A percentile compares a stretch with the other conserved stretches of the same genome.
These are phyloP conservation scores for Phytophthora pinifolia DNA, from an alignment of 352 stramenopile species.

Conservation along the genomic window DNA sequence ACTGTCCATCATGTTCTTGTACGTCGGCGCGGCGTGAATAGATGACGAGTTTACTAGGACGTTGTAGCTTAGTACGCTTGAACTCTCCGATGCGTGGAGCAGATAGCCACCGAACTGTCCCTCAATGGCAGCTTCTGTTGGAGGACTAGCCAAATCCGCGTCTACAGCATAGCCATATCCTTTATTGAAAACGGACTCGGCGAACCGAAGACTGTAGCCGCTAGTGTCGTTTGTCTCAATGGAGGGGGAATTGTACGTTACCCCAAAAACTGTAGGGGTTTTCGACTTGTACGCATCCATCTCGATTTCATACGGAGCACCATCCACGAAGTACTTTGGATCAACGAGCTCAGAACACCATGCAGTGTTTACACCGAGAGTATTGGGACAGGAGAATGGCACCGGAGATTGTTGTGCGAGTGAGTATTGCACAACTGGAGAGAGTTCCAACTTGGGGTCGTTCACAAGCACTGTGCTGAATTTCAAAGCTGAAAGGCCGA, in stretches of 20 bases:
- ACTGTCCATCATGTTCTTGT: conserved; percentile 63
- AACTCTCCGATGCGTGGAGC: conserved; percentile 36
- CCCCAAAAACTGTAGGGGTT: conserved; percentile 50
- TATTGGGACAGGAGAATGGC: conserved; percentile 44
- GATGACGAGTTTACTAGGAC: conserved; percentile 59
- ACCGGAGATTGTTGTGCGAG: conserved; percentile 37
- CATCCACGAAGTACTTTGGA: conserved; percentile 23
- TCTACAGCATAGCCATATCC: conserved; percentile 33
- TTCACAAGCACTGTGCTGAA: conserved; percentile 49
- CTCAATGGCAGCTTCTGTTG: conserved; percentile 16
- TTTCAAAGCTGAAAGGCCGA: conserved; percentile 61
- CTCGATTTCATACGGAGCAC: conserved; percentile 28
- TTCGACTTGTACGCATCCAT: conserved; percentile 35
- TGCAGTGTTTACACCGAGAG: conserved; percentile 17
- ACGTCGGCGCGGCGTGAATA: conserved; percentile 43
- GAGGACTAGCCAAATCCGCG: conserved; percentile 6
- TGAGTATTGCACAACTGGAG: conserved; percentile 30
- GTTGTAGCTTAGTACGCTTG: conserved; percentile 60
- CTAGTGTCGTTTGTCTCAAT: conserved; percentile 55
- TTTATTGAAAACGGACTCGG: conserved; percentile 49
- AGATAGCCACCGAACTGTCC: conserved; percentile 60
- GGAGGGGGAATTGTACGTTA: conserved; percentile 40
- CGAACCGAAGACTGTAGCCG: conserved; percentile 59
- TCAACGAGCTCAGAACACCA: conserved; percentile 24
- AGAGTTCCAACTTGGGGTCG: conserved; percentile 51